These are phyloP conservation scores for Kondoa malvinella DNA, from an alignment of 768 basidiomycete genomes.

Conservation along the genomic window DNA sequence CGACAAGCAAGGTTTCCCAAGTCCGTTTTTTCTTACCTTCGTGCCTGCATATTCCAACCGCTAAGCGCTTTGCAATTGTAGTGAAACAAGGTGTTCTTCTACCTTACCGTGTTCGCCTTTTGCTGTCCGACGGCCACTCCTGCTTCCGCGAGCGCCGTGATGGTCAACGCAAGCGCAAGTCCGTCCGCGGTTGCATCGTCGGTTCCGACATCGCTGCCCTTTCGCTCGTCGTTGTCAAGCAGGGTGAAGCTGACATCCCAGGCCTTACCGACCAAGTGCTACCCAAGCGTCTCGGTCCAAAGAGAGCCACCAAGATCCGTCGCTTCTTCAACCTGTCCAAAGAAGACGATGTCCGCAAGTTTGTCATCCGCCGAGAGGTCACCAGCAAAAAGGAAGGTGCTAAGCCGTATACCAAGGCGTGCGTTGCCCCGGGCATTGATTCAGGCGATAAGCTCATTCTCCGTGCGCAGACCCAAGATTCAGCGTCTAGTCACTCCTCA, in stretches of 20 bases:
- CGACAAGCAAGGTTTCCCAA: conserved; percentile 39
- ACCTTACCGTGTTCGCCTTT: conserved; percentile 78
- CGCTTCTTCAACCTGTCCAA: conserved; percentile 94
- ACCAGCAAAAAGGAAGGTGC: conserved; percentile 65
- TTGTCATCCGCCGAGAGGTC: conserved; percentile 85
- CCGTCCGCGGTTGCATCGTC: conserved; percentile 94
- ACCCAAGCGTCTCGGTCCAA: conserved; percentile 90
- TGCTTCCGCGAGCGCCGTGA: conserved; percentile 84
- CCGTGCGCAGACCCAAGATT: conserved; percentile 67
- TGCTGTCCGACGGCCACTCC: conserved; percentile 89
- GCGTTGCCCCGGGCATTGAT: conserved; percentile 27
- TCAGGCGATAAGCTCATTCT: neutral
- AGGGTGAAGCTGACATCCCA: conserved; percentile 75
- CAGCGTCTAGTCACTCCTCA: conserved; percentile 88
- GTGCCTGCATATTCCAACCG: neutral
- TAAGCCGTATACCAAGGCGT: conserved; percentile 96
- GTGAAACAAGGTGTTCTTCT: conserved; percentile 97
- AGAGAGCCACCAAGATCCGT: conserved; percentile 58
- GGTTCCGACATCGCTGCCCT: conserved; percentile 91
- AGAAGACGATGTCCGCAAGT: conserved; percentile 96
- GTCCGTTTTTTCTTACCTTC: neutral
- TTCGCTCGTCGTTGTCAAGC: conserved; percentile 80
- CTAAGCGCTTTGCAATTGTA: conserved; percentile 41
- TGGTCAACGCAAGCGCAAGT: conserved; percentile 97
- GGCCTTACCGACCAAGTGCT: conserved; percentile 81